These are phyloP conservation scores for Lachnellula cervina DNA, from an alignment of 2,329 filamentous ascomycete species.

Conservation along the genomic window DNA sequence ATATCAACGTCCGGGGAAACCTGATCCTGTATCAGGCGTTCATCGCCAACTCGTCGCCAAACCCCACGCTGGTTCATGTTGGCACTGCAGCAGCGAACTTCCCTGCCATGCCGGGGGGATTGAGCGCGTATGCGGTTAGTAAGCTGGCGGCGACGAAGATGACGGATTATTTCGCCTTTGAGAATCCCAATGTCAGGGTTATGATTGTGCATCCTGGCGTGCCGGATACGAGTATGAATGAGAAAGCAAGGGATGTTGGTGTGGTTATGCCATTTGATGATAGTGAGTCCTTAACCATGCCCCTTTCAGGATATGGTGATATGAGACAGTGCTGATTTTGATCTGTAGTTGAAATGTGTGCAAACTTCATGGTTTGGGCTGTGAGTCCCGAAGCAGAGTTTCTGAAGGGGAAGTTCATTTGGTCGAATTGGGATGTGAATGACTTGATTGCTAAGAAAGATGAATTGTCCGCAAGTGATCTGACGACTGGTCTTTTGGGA, in stretches of 20 bases:
- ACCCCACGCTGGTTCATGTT: slow-evolving; percentile 2
- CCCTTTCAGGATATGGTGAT: not conserved
- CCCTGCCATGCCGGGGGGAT: not conserved
- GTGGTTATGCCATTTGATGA: slow-evolving; percentile 4
- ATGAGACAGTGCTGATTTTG: not conserved
- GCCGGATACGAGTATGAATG: slow-evolving; percentile 4
- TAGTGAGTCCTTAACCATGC: not conserved
- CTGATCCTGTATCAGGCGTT: slow-evolving; percentile 8
- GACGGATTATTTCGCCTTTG: slow-evolving; percentile 5
- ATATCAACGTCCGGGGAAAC: slow-evolving; percentile 9
- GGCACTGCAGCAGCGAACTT: slow-evolving; percentile 4
- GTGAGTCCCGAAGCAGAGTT: slow-evolving; percentile 38
- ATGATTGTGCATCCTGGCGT: slow-evolving; percentile 8
- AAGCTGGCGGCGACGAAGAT: slow-evolving; percentile 7
- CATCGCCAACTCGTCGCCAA: slow-evolving; percentile 1
- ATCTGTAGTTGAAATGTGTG: slow-evolving; percentile 6
- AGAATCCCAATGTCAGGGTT: slow-evolving; percentile 8
- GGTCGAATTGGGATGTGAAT: slow-evolving; percentile 45
- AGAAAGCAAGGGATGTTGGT: slow-evolving; percentile 1
- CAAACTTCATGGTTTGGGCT: slow-evolving; percentile 6
- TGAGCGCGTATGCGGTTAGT: not conserved
- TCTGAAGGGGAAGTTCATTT: slow-evolving; percentile 40
- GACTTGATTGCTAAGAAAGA: slow-evolving; percentile 25
- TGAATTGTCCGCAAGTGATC: not conserved
- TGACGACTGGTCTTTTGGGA: not conserved